Evolutionary conservation across 2,329 filamentous ascomycete genomes (phyloP), one percentile per base, ranked within the genome.

Genomic region (Chrysoporthe austroafricana): DNA sequence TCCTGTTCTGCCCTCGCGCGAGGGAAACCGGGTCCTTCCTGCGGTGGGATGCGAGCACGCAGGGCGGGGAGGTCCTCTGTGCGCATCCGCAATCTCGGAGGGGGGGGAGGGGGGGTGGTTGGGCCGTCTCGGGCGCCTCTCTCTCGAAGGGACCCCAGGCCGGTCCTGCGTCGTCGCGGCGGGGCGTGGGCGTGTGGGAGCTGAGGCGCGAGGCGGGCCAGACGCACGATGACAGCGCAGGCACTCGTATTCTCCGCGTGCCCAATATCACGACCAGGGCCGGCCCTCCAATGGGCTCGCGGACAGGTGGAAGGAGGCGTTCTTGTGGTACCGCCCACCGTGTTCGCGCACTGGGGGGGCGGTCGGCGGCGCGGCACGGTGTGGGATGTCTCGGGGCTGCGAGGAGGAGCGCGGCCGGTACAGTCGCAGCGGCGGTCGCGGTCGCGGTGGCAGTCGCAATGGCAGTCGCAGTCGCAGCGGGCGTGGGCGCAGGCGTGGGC

Each of bases 191-290:
- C 26, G 26, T 56, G 58, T 59, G 61, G 68, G 46, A 65, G 66
- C 65, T 66, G 65, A 63, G 57, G 52, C 60, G 66, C 46, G 66
- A 64, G 52, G 34, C 43, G 56, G 57, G 52, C 54, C 70, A 68
- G 71, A 71, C 72, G 74, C 73, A 74, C 74, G 73, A 71, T 71
- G 67, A 72, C 72, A 72, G 71, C 70, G 66, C 71, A 70, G 64
- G 71, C 70, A 70, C 75, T 79, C 78, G 77, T 78, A 79, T 78
- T 76, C 69, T 73, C 72, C 72, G 71, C 64, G 67, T 26, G 63
- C 65, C 64, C 64, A 66, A 67, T 70, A 71, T 71, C 68, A 72
- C 69, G 70, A 69, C 62, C 64, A 39, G 69, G 60, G 48, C 59
- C 48, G n/a, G 59, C 46, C 71, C 71, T 73, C 74, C 76, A 78